Evolutionary conservation across 352 stramenopile genomes (phyloP), one percentile per base, ranked within the genome.

Genomic region (Phytophthora constricta): DNA sequence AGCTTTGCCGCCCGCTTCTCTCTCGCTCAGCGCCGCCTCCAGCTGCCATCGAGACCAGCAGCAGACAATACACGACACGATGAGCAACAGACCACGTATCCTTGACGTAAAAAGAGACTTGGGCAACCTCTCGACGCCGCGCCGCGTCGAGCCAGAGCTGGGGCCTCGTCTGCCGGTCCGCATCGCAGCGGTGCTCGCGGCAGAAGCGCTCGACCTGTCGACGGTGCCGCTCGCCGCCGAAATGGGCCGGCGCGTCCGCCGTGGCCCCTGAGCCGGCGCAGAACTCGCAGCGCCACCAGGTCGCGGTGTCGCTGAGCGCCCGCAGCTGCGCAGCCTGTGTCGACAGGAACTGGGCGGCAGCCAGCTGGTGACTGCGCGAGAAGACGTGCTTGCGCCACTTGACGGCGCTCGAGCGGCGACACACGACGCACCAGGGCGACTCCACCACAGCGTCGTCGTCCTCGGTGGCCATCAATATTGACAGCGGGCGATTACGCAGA

Each of bases 331-430:
- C 48, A 17, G 59, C 50, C 10, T 82, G 72, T 27, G 45, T 41
- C 10, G 62, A 45, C 20, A 93, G 68, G 46, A 88, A 89, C 31
- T 77, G 61, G 2, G 51, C 57, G 1, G 79, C 79, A 1, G 64
- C 64, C 25, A 71, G 65, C 47, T 92, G 82, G 67, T 93, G 86
- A 17, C 42, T 56, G n/a, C 68, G 76, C 14, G 77, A 81, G 70
- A 87, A 93, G 19, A 88, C 74, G 63, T 93, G 86, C 60, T 87
- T 88, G 48, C 65, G 72, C 82, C 84, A 93, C 68, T 87, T 87
- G 31, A 76, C 51, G 28, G 80, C 62, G 60, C 80, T 90, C 27
- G 84, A 91, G 62, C 74, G 77, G 26, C 82, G 74, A 64, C 83
- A 93, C 20, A 84, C 70, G 49, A 62, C 28, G 68, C 84, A 93